Base-by-base conservation (phyloP, 2,329 filamentous ascomycete species). In the Fusarium sp. region DNA sequence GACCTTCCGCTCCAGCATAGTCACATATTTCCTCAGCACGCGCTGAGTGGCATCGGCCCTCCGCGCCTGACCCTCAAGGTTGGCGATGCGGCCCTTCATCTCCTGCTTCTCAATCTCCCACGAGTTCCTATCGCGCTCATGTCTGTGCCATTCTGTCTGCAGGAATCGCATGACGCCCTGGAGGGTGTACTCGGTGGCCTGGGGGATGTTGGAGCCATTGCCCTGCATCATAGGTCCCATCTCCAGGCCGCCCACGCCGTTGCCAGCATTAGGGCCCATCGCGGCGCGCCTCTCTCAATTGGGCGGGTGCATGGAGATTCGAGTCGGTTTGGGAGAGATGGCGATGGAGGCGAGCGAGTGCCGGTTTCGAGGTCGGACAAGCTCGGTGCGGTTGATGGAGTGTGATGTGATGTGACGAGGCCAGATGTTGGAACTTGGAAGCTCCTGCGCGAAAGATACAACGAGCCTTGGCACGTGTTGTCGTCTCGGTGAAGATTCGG, bases 21-120 rank as follows among this genome's bases (percentile, higher is more conserved):
- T 88, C 67, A 98, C 93, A 80, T 98, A 97, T 85, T 95, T 95
- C 81, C 94, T 95, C 61, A 98, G 85, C 38, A 95, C 94, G 83
- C 95, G 95, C 78, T 97, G 95, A 65, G 95, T 90, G 70, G 94
- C 93, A 83, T 97, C 96, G 57, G 94, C 92, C 75, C 96, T 94
- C 73, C 95, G 89, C 37, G 92, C 90, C 76, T 97, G 94, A 61
- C 96, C 96, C 84, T 99, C 96, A 74, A 98, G 90, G 79, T 94
- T 93, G 58, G 96, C 96, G 85, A 99, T 98, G 80, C 97, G 92
- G 76, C 94, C 95, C 86, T 97, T 97, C 96, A 99, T 98, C 85
- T 99, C 96, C 79, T 97, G 96, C 80, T 95, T 92, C 84, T 99
- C 96, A 81, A 99, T 99, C 83, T 99, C 96, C 96, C 96, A 99